Conservation (phyloP, 2,329 filamentous ascomycete species). For the Botrytis tulipae region DNA sequence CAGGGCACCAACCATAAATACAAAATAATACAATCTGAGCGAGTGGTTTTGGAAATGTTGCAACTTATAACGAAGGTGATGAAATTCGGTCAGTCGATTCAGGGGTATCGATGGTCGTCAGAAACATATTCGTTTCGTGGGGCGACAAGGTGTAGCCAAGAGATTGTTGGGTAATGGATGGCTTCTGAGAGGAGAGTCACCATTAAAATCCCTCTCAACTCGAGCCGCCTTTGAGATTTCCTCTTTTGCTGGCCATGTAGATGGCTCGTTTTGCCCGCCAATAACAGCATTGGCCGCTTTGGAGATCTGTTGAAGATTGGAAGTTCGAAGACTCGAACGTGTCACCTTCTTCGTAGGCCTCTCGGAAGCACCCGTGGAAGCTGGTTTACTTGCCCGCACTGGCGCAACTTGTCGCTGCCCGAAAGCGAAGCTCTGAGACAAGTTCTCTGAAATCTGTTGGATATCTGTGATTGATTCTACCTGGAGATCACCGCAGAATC, state of each 20-base stretch:
- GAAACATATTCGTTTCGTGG: too few relatives aligned
- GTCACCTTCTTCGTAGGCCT: background rate
- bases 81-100: background rate
- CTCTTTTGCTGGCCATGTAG: background rate
- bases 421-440: background rate
- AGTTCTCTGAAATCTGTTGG: constrained; percentile 1
- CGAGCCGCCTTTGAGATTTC: background rate
- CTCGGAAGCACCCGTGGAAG: background rate
- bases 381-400: background rate
- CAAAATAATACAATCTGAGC: background rate
- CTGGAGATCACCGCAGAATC: background rate
- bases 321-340: too few relatives aligned
- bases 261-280: too few relatives aligned
- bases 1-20: background rate
- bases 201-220: background rate
- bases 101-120: too few relatives aligned
- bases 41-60: background rate
- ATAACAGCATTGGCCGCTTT: too few relatives aligned
- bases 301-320: background rate
- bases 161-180: background rate
- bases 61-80: background rate
- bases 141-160: background rate
- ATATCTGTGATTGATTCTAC: background rate
- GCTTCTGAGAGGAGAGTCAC: background rate
- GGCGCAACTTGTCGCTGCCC: background rate